Conservation (phyloP, 495 filamentous ascomycete species). For the Tricharina praecox region DNA sequence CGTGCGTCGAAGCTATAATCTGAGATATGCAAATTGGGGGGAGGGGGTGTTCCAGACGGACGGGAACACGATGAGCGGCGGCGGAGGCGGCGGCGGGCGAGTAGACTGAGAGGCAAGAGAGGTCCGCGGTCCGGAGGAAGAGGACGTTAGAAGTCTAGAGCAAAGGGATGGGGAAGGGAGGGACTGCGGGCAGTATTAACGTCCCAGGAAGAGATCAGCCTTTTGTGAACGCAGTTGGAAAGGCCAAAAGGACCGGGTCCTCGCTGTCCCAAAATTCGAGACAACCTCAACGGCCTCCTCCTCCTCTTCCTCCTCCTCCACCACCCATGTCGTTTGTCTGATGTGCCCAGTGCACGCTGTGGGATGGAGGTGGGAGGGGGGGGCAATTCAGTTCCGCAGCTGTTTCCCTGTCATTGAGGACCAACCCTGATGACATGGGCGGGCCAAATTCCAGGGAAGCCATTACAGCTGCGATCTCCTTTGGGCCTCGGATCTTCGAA, state of each 20-base stretch:
- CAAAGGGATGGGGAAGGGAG: no score
- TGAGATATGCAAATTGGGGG: slow-evolving; percentile 1
- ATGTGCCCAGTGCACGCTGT: slow-evolving; percentile 1
- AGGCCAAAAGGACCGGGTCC: no score
- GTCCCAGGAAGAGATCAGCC: slow-evolving; percentile 1
- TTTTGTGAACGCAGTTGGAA: neutral
- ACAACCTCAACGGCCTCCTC: neutral
- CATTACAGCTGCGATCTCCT: neutral
- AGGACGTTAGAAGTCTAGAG: slow-evolving; percentile 3
- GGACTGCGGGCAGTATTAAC: slow-evolving; percentile 5
- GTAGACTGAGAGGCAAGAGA: no score
- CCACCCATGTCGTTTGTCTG: neutral
- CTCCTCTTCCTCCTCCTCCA: no score
- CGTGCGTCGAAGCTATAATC: no score
- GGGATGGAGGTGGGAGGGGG: no score
- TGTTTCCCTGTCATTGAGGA: slow-evolving; percentile 7
- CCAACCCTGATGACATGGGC: no score
- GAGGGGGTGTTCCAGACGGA: no score
- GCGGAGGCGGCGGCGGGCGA: no score
- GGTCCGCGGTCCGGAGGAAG: slow-evolving; percentile 2
- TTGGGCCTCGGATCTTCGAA: slow-evolving; percentile 1
- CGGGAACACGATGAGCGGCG: no score
- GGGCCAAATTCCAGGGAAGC: no score
- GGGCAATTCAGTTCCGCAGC: neutral
- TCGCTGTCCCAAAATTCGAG: neutral